Evolutionary conservation across 2,329 filamentous ascomycete species (phyloP), one percentile per base, ranked within the genome.

Genomic region (Penicillium sp.): DNA sequence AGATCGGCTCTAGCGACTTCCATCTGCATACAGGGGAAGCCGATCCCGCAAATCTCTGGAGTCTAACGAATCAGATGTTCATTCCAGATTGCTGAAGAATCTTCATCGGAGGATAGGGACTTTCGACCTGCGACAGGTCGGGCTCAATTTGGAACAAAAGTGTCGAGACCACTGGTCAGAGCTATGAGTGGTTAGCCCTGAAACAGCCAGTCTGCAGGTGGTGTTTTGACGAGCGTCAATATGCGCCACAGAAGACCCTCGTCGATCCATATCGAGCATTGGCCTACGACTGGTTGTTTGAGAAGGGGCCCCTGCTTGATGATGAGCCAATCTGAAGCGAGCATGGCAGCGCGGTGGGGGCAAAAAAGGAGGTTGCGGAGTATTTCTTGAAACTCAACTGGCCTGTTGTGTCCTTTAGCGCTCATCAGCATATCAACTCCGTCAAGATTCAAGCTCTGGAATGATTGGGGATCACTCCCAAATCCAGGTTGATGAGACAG

Each of bases 121-220:
- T 45, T 51, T 31, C 41, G 39, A 55, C 42, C 53, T 39, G 33
- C 49, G 47, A 58, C 50, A 55, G 47, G 52, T 46, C 38, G 9
- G 42, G 30, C 22, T 11, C 45, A 35, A 28, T 35, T 41, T 35
- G 28, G 39, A 25, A 27, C n/a, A 39, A 39, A 39, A 22, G 35
- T 50, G 48, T 49, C 30, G 48, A 41, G 44, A 47, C 30, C 18
- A 35, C 18, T 25, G 11, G 38, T 47, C 25, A 14, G 10, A 12
- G 27, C 34, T 49, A 36, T 56, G 46, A 60, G 38, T 59, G 55
- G 56, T 14, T 39, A 18, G 14, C 19, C 39, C 36, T 58, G 58
- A 59, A 60, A 60, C 57, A 51, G 30, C 16, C 27, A 40, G 35
- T 42, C 40, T 13, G 29, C 34, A 38, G 14, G 31, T 25, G 29